A percentile compares a stretch with the other conserved stretches of the same genome.
These are phyloP conservation scores for Cladobotryum mycophilum DNA, from an alignment of 2,329 filamentous ascomycete species.

Conservation along the genomic window DNA sequence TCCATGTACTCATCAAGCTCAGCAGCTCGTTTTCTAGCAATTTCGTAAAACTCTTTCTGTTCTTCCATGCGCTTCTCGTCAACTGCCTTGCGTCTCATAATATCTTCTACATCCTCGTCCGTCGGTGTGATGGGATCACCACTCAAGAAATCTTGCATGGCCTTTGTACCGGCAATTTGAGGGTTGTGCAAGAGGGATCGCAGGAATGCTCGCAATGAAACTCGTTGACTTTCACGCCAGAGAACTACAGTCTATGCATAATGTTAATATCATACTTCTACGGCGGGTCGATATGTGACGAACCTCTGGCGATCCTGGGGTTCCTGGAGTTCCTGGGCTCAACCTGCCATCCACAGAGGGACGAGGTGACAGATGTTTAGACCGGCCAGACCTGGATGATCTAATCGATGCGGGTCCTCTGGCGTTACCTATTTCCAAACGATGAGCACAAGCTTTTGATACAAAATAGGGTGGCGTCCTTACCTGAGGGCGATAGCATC, in stretches of 20 bases:
- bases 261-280: constrained; percentile 19
- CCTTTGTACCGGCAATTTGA: constrained; percentile 73
- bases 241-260: constrained; percentile 49
- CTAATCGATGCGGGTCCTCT: constrained; percentile 22
- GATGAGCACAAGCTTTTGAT: neutral
- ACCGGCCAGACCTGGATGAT: constrained; percentile 26
- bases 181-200: constrained; percentile 78
- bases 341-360: constrained; percentile 26
- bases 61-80: constrained; percentile 88
- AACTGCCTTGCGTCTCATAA: constrained; percentile 69
- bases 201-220: constrained; percentile 87
- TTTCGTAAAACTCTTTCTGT: constrained; percentile 91
- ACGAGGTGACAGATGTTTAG: constrained; percentile 24
- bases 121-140: constrained; percentile 64
- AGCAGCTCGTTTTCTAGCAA: constrained; percentile 80
- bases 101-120: constrained; percentile 79
- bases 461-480: neutral
- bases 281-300: neutral
- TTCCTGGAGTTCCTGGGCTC: constrained; percentile 19
- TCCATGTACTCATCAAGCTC: constrained; percentile 99
- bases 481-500: constrained; percentile 25
- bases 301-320: constrained; percentile 22
- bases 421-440: constrained; percentile 4
- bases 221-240: constrained; percentile 82
- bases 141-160: constrained; percentile 79